Percentiles rank a stretch among this genome's conserved stretches.
Conservation (phyloP, 2,329 filamentous ascomycete species). For the Cercospora sp. region DNA sequence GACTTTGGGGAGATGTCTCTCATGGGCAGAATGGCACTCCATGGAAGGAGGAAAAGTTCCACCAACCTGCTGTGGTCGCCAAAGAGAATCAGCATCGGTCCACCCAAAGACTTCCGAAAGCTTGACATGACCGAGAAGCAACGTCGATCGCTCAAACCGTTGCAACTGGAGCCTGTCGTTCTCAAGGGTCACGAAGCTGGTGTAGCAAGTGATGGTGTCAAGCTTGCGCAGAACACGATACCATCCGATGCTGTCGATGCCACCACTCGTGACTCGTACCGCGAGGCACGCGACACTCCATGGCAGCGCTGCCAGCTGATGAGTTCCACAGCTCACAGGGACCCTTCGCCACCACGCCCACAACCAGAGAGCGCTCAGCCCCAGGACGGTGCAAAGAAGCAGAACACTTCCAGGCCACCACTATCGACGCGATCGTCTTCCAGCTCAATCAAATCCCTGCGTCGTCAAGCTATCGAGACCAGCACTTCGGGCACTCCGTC, state of each 20-base stretch:
- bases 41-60: slow-evolving; percentile 24
- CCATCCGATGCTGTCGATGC: neutral
- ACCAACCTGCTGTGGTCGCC: slow-evolving; percentile 18
- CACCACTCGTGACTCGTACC: slow-evolving; percentile 13
- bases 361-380: neutral
- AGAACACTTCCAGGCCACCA: slow-evolving; percentile 10
- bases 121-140: slow-evolving; percentile 36
- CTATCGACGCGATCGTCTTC: slow-evolving; percentile 30
- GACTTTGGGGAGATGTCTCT: slow-evolving; percentile 29
- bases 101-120: slow-evolving; percentile 31
- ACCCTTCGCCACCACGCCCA: neutral
- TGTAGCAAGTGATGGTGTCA: neutral
- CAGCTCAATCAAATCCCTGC: slow-evolving; percentile 39
- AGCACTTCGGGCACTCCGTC: slow-evolving; percentile 16
- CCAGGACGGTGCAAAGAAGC: neutral
- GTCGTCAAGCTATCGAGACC: slow-evolving; percentile 37
- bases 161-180: slow-evolving; percentile 33
- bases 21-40: slow-evolving; percentile 22
- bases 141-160: slow-evolving; percentile 32
- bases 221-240: neutral
- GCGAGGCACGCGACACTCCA: slow-evolving; percentile 18
- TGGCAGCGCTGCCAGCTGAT: slow-evolving; percentile 20
- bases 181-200: slow-evolving; percentile 22
- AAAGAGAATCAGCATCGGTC: slow-evolving; percentile 31
- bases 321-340: slow-evolving; percentile 11